Conservation (phyloP, 208 protist genomes). For the Crithidia sp. region DNA sequence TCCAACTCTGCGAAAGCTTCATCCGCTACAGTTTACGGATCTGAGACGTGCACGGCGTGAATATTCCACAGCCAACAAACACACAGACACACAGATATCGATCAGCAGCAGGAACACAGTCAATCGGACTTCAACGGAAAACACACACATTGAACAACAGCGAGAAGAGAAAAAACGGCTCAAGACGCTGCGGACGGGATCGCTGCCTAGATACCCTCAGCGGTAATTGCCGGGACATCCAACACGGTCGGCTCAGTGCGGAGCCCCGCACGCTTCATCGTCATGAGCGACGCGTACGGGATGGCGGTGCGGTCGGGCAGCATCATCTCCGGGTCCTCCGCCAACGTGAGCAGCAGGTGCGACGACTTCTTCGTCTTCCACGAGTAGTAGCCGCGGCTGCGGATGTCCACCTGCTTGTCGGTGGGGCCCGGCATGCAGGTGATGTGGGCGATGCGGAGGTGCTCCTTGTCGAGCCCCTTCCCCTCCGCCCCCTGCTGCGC, state of each 20-base stretch:
- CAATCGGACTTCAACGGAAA: no score
- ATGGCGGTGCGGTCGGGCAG: conserved; percentile 89
- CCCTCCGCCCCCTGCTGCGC: conserved; percentile 86
- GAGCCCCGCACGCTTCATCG: conserved; percentile 82
- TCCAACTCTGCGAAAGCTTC: no score
- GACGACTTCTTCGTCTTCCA: conserved; percentile 93
- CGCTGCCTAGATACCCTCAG: conserved; percentile 57
- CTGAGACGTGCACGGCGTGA: no score
- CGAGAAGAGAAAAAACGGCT: conserved; percentile 22
- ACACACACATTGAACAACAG: no score
- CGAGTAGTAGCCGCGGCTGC: conserved; percentile 84
- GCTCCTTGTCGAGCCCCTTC: conserved; percentile 90
- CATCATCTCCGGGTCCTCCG: conserved; percentile 90
- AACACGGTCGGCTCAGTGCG: conserved; percentile 65
- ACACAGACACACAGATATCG: no score
- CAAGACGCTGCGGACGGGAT: no score
- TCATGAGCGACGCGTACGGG: conserved; percentile 85
- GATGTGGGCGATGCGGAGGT: conserved; percentile 84
- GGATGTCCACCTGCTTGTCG: conserved; percentile 92
- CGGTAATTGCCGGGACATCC: conserved; percentile 89
- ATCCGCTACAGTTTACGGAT: no score
- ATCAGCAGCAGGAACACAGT: no score
- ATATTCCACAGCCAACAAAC: no score
- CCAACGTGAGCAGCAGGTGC: conserved; percentile 80
- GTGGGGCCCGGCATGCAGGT: conserved; percentile 86